Percentiles rank a stretch among this genome's conserved stretches.
These are phyloP conservation scores for Ogataea philodendri DNA, from an alignment of 805 yeast species.

Conservation along the genomic window DNA sequence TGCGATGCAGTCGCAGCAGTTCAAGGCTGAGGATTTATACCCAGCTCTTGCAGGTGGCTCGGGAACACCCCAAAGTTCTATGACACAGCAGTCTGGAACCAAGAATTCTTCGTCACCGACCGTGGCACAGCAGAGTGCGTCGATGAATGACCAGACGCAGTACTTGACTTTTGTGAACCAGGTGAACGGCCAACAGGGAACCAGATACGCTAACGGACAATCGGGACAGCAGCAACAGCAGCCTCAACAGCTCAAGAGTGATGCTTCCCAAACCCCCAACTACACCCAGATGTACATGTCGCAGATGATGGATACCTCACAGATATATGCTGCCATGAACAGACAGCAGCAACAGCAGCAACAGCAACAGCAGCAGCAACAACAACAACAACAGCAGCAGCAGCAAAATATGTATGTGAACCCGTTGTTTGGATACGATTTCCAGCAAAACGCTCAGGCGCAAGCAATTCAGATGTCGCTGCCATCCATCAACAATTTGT, in stretches of 20 bases:
- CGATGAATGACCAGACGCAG: constrained; percentile 22
- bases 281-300: constrained; percentile 22
- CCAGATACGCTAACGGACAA: constrained; percentile 21
- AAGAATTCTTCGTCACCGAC: constrained; percentile 25
- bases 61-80: constrained; percentile 7
- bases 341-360: constrained; percentile 23
- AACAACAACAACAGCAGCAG: constrained; percentile 21
- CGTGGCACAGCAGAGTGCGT: constrained; percentile 21
- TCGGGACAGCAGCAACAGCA: constrained; percentile 15
- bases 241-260: constrained; percentile 18
- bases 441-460: constrained; percentile 21
- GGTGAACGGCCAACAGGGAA: constrained; percentile 22
- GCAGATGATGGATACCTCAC: constrained; percentile 26
- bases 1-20: constrained; percentile 22
- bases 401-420: constrained; percentile 19
- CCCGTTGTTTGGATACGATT: constrained; percentile 24
- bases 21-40: constrained; percentile 27
- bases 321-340: constrained; percentile 23
- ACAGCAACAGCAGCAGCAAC: constrained; percentile 19
- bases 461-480: constrained; percentile 25
- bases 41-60: constrained; percentile 19
- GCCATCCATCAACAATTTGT: constrained; percentile 32
- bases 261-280: constrained; percentile 20
- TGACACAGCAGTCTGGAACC: constrained; percentile 14
- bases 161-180: constrained; percentile 24